Base-by-base conservation (phyloP, 805 yeast species). In the Huiozyma naganishii region DNA sequence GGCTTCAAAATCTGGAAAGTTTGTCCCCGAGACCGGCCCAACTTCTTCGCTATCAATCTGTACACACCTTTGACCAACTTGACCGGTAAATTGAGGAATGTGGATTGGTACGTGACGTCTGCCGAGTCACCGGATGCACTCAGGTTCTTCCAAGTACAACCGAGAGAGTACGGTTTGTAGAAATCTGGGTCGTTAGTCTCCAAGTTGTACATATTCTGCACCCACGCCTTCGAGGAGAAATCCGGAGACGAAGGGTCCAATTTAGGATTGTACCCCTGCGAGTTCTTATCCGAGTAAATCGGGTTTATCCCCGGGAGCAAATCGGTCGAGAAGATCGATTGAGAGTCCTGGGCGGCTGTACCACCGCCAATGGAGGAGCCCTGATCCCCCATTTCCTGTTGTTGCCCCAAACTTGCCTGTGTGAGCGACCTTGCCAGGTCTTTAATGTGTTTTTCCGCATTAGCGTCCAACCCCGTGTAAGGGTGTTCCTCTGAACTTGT, bases 51-150 rank as follows among this genome's bases (percentile, higher is more conserved):
- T 6, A 54, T n/a, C 39, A 45, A 36, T 48, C 64, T 48, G 55
- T 52, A 49, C 29, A 47, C 30, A 3, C 81, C 83, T 44, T 77
- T 62, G 49, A 83, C 63, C 51, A 78, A 61, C 46, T 73, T 69
- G 8, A 85, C 49, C 6, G 67, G 62, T 29, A 62, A 62, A 50
- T 76, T 79, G 27, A 69, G 49, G 27, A 79, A 72, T 4, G 80
- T 79, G 4, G 77, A 67, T 59, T 79, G 85, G 59, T 75, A 80
- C 54, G 80, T 83, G 8, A 81, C 72, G 58, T 79, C 86, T 3
- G 79, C 69, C 4, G 86, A 82, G 42, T 76, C 69, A 58, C 87
- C 88, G 48, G 62, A 72, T 4, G 82, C 83, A 45, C 80, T 58
- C 53, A 80, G 64, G 53, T 78, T 62, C 45, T 71, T 69, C 68